Base-by-base conservation (phyloP, 441 rosid genomes). In the Sinapis alba region DNA sequence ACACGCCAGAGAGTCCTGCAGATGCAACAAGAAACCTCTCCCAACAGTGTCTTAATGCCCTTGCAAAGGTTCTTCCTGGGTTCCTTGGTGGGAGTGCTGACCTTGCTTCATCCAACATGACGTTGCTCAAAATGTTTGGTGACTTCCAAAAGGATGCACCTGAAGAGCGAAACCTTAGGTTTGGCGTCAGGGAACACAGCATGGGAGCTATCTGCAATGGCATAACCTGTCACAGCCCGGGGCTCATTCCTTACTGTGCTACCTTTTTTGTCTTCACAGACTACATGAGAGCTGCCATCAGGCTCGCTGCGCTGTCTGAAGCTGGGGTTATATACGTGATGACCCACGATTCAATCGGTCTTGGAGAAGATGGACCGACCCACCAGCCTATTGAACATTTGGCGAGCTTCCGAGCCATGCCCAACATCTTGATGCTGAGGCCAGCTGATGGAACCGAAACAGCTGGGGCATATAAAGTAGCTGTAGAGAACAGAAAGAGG, bases 401-500 rank as follows among this genome's bases (percentile, higher is more conserved):
- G 77, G 97, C 97, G 27, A 94, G 98, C 78, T 91, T 94, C 88
- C 93, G 98, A 34, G 98, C 89, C 93, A 97, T 47, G 97, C 97
- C 98, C 13, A 94, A 94, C 81, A 68, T 89, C 65, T 66, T 91
- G 69, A 94, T 94, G 98, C 78, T 94, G 78, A 92, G 96, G 19
- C 98, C 98, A 19, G 97, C 94, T 56, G 98, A 94, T 66, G 98
- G 97, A 68, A 91, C 83, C 41, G 96, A 93, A 79, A 93, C 97
- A 12, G 96, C 98, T 8, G 96, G 96, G 12, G 89, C 94, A 5
- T 93, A 90, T 82, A 91, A 79, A 72, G 86, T 91, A 63, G 98
- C 97, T 6, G 83, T 90, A 18, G 71, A 71, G 54, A 91, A 85
- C 83, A 78, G 86, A 73, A 93, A 91, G 83, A 86, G 85, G 80